These are phyloP conservation scores for Sugiyamaella castrensis DNA, from an alignment of 1,139 yeast genomes.

Conservation along the genomic window DNA sequence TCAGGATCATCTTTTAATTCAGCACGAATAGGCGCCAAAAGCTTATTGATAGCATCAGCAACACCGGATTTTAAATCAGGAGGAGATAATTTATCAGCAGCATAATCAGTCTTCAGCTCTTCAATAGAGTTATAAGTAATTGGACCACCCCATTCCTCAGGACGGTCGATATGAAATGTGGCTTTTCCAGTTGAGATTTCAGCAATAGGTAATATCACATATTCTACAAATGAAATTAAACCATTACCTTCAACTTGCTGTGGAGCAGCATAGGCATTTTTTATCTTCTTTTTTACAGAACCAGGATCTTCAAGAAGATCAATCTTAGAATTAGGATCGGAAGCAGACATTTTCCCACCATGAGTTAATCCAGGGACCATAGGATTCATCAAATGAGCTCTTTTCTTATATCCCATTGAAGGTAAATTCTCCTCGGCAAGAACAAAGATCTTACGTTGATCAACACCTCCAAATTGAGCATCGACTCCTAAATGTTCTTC, in stretches of 20 bases:
- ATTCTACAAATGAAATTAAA: conserved; percentile 76
- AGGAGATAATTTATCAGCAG: conserved; percentile 73
- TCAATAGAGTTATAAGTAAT: conserved; percentile 66
- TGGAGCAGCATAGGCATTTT: conserved; percentile 92
- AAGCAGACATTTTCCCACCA: conserved; percentile 98
- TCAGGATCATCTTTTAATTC: conserved; percentile 61
- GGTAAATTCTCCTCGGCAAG: conserved; percentile 94
- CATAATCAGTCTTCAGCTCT: conserved; percentile 69
- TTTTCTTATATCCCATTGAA: conserved; percentile 84
- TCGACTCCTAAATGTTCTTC: conserved; percentile 88
- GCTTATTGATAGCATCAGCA: conserved; percentile 71
- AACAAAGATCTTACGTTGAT: conserved; percentile 96
- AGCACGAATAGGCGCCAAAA: conserved; percentile 81
- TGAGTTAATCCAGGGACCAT: conserved; percentile 98
- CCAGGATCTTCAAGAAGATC: conserved; percentile 90
- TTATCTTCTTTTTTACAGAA: conserved; percentile 82
- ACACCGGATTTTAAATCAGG: conserved; percentile 94
- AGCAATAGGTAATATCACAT: conserved; percentile 81
- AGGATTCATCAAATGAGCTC: conserved; percentile 97
- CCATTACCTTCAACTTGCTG: conserved; percentile 93
- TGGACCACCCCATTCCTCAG: conserved; percentile 96
- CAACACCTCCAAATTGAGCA: conserved; percentile 98
- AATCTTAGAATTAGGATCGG: conserved; percentile 96
- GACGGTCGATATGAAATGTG: conserved; percentile 77
- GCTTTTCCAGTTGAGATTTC: conserved; percentile 58